Evolutionary conservation across 1,139 yeast species (phyloP), one percentile per base, ranked within the genome.

Genomic region (Debaryomyces subglobosus): DNA sequence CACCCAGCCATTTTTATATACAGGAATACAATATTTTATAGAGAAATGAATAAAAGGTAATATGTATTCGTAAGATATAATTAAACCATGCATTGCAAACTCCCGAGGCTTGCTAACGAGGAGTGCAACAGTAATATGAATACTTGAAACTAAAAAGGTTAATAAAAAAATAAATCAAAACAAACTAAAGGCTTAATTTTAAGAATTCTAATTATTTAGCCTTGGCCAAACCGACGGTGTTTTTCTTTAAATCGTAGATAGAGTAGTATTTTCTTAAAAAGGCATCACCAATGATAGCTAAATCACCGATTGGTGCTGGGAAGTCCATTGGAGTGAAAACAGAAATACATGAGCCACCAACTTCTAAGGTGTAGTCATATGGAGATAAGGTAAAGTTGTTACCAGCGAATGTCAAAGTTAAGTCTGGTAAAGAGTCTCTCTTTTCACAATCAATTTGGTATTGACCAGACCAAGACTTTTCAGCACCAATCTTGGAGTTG

Each of bases 301-400:
- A 72, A 58, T 96, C 97, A 50, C 98, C 98, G 61, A 92, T 86
- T 55, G 98, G 97, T 59, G 85, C 89, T 45, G 98, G 98, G 84
- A 94, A 85, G 68, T 94, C 99, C 92, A 94, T 84, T 61, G 97
- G 96, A 29, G 96, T 91, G 76, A 94, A 89, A 7, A 96, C 96
- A 49, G 97, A 90, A 62, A 92, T 87, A 80, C 99, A 94, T 40
- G 96, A 82, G 30, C 98, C 98, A 53, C 96, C 82, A 44, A 89
- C 88, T 70, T 94, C 97, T 69, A 94, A 80, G 52, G 94, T 89
- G 79, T 94, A 94, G 68, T 94, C 99, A 62, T 82, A 85, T 43
- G 98, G 86, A 52, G 86, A 65, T 65, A 94, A 83, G 47, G 96
- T 87, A 76, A 92, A 94, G 77, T 92, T 90, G 76, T 87, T 80